phyloP scores from a whole-genome alignment of 306 rosid species.

The Inga oerstediana region DNA sequence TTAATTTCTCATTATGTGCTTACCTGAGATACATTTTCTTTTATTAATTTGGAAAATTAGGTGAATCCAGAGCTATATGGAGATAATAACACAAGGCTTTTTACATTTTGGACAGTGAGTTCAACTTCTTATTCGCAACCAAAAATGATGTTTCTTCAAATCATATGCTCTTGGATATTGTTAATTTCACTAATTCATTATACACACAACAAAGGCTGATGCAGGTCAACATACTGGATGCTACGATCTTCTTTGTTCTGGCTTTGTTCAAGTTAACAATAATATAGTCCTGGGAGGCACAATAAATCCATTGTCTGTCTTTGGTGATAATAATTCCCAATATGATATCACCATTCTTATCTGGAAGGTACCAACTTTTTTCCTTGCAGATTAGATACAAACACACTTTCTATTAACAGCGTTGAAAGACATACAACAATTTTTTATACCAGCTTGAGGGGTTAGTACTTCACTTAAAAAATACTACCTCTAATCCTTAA shows the following conservation, averaged over 20 bases:
- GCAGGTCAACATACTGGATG: slow-evolving; percentile 63
- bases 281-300: slow-evolving; percentile 54
- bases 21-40: slow-evolving; percentile 16
- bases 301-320: slow-evolving; percentile 50
- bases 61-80: slow-evolving; percentile 58
- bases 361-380: slow-evolving; percentile 48
- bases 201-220: slow-evolving; percentile 48
- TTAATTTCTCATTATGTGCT: not conserved
- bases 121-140: not conserved
- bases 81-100: slow-evolving; percentile 50
- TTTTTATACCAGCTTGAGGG: too few relatives aligned
- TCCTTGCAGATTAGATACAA: too few relatives aligned
- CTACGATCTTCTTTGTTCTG: slow-evolving; percentile 59
- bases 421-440: too few relatives aligned
- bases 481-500: too few relatives aligned
- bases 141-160: not conserved
- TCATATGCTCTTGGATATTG: not conserved
- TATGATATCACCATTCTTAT: slow-evolving; percentile 52
- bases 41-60: slow-evolving; percentile 34
- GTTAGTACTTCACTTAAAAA: too few relatives aligned
- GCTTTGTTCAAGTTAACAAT: slow-evolving; percentile 54
- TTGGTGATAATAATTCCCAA: slow-evolving; percentile 38
- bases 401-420: too few relatives aligned
- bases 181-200: not conserved
- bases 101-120: slow-evolving; percentile 19